Evolutionary conservation across 2,329 filamentous ascomycete genomes (phyloP).

Genomic region (Pyrenochaeta sp.): DNA sequence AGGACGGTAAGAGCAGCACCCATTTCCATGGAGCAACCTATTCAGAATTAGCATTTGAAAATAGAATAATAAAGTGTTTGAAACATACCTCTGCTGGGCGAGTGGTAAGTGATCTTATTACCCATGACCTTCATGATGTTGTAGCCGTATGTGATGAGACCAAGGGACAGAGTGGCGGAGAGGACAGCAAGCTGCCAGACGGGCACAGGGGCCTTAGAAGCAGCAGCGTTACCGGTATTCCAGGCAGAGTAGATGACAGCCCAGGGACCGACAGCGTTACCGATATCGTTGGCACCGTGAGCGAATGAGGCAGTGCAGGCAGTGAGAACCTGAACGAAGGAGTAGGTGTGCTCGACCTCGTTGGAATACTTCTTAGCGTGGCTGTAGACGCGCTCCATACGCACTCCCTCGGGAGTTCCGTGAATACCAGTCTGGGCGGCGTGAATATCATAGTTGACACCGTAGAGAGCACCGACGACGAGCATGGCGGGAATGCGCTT

Average conservation of each 20-base stretch:
- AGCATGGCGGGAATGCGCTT: constrained; percentile 76
- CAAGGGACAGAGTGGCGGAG: constrained; percentile 67
- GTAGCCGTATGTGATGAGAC: constrained; percentile 78
- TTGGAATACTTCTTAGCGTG: constrained; percentile 49
- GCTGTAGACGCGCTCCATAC: constrained; percentile 74
- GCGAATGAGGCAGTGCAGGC: constrained; percentile 3
- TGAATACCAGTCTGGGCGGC: constrained; percentile 73
- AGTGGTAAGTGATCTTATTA: constrained; percentile 80
- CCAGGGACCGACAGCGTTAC: constrained; percentile 50
- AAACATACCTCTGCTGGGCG: constrained; percentile 56
- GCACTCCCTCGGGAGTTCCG: constrained; percentile 75
- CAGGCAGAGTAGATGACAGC: constrained; percentile 50
- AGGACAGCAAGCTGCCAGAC: constrained; percentile 80
- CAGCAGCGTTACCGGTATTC: constrained; percentile 68
- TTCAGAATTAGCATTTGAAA: constrained; percentile 12
- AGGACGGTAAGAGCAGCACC: constrained; percentile 80
- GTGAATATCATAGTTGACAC: constrained; percentile 84
- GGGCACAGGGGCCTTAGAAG: constrained; percentile 71
- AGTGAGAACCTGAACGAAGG: constrained; percentile 23
- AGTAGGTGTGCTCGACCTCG: constrained; percentile 50
- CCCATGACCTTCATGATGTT: constrained; percentile 91
- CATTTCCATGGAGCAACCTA: constrained; percentile 77
- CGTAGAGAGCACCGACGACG: constrained; percentile 72
- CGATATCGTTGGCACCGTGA: constrained; percentile 67
- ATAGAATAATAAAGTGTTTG: not conserved